Evolutionary conservation across 1,284 basidiomycete genomes (phyloP).

Genomic region (Ustilago xerochloae): DNA sequence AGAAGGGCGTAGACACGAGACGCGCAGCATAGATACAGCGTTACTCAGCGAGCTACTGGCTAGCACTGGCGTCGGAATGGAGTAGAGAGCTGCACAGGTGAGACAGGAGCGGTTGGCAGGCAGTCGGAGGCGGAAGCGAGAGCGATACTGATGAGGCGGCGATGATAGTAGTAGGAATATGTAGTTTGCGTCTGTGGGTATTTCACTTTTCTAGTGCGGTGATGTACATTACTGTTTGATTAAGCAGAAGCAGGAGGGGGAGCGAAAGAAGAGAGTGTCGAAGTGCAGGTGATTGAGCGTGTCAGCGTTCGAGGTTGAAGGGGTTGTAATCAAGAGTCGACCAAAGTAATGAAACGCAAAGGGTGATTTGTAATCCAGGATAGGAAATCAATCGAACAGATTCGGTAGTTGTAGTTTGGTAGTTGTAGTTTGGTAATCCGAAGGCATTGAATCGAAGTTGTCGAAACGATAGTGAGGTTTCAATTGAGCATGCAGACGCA

Average conservation of each 20-base stretch:
- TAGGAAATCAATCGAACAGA: neutral
- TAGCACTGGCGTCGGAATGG: no score
- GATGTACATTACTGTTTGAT: slow-evolving; percentile 49
- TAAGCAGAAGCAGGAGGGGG: no score
- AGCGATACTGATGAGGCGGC: neutral
- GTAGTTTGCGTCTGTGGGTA: neutral
- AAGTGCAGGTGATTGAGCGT: neutral
- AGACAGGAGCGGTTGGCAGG: no score
- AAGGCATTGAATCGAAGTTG: neutral
- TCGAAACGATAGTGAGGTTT: neutral
- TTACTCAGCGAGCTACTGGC: no score
- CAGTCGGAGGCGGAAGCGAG: neutral
- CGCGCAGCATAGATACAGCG: neutral
- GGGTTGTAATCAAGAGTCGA: neutral
- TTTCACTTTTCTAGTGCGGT: slow-evolving; percentile 47
- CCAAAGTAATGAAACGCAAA: neutral
- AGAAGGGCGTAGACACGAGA: neutral
- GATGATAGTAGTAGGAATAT: neutral
- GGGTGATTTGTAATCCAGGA: neutral
- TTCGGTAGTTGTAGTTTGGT: no score
- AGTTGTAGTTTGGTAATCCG: no score
- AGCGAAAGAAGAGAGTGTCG: neutral
- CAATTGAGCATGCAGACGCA: no score
- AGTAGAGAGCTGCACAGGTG: neutral
- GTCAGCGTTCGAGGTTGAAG: neutral